Conservation (phyloP, 805 yeast species). For the Maudiozyma pseudohumilis region DNA sequence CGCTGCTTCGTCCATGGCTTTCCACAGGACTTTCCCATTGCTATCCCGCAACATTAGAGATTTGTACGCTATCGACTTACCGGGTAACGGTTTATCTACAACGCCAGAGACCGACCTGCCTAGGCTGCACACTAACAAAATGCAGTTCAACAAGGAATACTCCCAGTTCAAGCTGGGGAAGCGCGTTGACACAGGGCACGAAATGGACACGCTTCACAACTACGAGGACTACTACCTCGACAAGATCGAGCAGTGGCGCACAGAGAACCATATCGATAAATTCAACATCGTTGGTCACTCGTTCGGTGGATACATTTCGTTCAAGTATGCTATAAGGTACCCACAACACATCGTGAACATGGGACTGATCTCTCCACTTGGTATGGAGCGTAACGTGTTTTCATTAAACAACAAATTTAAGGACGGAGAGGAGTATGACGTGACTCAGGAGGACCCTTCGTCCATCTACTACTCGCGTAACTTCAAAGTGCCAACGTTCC, state of each 20-base stretch:
- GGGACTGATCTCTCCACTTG: conserved; percentile 65
- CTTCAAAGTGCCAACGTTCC: conserved; percentile 22
- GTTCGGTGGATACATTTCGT: conserved; percentile 66
- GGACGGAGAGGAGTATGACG: conserved; percentile 11
- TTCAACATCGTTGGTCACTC: conserved; percentile 69
- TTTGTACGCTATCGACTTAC: conserved; percentile 59
- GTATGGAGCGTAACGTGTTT: conserved; percentile 60
- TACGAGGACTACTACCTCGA: conserved; percentile 49
- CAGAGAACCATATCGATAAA: conserved; percentile 35
- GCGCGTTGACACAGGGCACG: conserved; percentile 3
- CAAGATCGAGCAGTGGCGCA: conserved; percentile 59
- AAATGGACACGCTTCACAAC: conserved; percentile 15
- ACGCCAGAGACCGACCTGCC: conserved; percentile 30
- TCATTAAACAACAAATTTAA: conserved; percentile 35
- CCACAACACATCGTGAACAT: conserved; percentile 46
- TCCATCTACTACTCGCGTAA: conserved; percentile 29
- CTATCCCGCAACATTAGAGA: conserved; percentile 40
- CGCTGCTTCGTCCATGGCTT: conserved; percentile 84
- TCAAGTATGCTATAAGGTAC: conserved; percentile 49
- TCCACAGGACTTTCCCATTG: conserved; percentile 54
- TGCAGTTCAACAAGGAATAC: background rate
- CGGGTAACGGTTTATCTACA: conserved; percentile 62
- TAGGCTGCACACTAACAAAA: background rate
- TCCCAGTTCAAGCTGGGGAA: background rate
- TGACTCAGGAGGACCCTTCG: conserved; percentile 35